These are phyloP conservation scores for Heterobasidion annosum DNA, from an alignment of 1,284 basidiomycete genomes.

Conservation along the genomic window DNA sequence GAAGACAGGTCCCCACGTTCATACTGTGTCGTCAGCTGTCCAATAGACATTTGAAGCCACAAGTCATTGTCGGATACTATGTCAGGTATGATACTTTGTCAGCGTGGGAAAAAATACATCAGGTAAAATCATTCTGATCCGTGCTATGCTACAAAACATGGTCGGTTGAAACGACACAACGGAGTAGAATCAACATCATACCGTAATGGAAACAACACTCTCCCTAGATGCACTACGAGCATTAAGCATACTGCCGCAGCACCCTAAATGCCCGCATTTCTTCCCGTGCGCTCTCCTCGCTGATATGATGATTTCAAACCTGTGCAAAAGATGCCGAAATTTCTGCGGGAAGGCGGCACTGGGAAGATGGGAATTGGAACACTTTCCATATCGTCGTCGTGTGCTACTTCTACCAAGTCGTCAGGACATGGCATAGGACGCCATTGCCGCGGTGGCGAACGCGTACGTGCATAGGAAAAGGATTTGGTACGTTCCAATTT, in stretches of 20 bases:
- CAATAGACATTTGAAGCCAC: no score
- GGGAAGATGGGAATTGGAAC: neutral
- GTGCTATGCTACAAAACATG: no score
- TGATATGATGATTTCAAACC: neutral
- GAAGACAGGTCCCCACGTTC: no score
- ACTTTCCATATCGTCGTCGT: neutral
- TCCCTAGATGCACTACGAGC: no score
- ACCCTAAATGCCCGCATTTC: neutral
- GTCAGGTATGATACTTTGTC: no score
- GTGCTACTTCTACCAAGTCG: neutral
- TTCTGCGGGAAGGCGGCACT: conserved; percentile 6
- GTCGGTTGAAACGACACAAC: no score
- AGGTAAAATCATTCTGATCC: no score
- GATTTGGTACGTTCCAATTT: neutral
- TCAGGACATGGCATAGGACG: neutral
- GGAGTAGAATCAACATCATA: no score
- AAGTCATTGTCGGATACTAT: no score
- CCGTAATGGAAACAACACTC: no score
- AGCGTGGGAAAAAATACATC: no score
- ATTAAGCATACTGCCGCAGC: neutral
- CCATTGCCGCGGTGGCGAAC: neutral
- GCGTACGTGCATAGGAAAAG: neutral
- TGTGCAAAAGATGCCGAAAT: conserved; percentile 12
- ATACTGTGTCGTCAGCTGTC: no score
- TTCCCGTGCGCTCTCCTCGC: neutral